Percentiles rank a stretch among this genome's conserved stretches.
Evolutionary conservation across 768 basidiomycete genomes (phyloP).

Genomic region (Antrodiella citrinella): DNA sequence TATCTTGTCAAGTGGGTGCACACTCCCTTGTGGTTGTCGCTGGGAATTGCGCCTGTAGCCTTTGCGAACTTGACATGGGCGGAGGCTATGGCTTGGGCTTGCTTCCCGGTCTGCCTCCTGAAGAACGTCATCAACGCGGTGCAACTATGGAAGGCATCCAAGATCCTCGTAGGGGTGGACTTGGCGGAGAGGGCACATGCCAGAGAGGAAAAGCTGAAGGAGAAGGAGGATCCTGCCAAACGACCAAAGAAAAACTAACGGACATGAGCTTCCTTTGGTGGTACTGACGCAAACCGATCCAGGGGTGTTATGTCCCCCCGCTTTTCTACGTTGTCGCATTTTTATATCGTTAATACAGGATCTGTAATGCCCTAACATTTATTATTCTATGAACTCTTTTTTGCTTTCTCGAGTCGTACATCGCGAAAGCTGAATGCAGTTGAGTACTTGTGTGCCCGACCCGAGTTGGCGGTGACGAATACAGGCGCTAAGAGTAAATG

Average conservation of each 20-base stretch:
- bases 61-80: conserved; percentile 41
- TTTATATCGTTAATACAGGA: background rate
- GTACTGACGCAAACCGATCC: background rate
- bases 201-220: conserved; percentile 30
- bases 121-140: conserved; percentile 96
- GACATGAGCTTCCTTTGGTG: background rate
- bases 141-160: conserved; percentile 97
- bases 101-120: conserved; percentile 57
- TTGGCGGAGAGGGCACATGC: conserved; percentile 75
- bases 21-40: conserved; percentile 52
- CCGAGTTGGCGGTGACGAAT: too few species aligned
- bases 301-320: background rate
- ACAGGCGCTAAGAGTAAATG: too few species aligned
- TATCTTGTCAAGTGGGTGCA: conserved; percentile 87
- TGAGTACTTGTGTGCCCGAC: too few species aligned
- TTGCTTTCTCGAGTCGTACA: background rate
- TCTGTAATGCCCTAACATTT: background rate
- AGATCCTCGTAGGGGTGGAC: conserved; percentile 90
- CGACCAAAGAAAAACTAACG: background rate
- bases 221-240: conserved; percentile 2
- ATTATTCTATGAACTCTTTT: background rate
- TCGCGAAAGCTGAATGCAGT: too few species aligned
- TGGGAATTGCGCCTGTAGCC: conserved; percentile 1
- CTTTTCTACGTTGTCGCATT: background rate
- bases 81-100: conserved; percentile 54